These are phyloP conservation scores for Chaetoceros muelleri DNA, from an alignment of 108 stramenopile genomes.

Conservation along the genomic window DNA sequence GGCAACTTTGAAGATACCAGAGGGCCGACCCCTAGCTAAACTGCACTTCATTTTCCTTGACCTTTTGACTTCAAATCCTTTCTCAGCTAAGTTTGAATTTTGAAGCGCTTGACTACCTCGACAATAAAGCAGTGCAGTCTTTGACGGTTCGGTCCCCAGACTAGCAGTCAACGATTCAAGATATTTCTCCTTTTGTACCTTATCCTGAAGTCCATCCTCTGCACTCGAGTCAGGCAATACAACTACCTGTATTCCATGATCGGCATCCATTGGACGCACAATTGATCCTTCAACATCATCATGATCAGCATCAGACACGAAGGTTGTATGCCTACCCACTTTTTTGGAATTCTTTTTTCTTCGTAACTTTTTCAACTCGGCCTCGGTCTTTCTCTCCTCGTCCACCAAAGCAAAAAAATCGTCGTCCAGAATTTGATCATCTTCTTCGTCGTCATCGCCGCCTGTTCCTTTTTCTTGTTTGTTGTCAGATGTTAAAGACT, in stretches of 20 bases:
- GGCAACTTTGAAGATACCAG: no score
- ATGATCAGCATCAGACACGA: constrained; percentile 3
- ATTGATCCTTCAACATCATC: neutral
- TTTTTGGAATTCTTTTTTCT: neutral
- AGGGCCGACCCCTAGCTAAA: neutral
- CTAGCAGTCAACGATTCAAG: neutral
- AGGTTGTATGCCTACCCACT: constrained; percentile 5
- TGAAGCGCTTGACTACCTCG: neutral
- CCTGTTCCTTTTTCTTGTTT: neutral
- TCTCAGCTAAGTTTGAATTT: neutral
- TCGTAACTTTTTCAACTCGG: neutral
- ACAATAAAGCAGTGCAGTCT: neutral
- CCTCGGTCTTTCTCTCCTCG: neutral
- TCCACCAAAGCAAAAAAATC: constrained; percentile 3
- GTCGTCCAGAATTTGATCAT: constrained; percentile 1
- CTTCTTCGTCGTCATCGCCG: neutral
- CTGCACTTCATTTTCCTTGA: neutral
- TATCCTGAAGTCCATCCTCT: neutral
- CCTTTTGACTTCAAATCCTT: neutral
- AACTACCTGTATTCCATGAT: constrained; percentile 2
- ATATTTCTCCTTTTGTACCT: neutral
- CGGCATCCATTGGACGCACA: neutral
- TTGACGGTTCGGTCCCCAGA: constrained; percentile 2
- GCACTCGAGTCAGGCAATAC: neutral
- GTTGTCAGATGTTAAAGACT: no score